Evolutionary conservation across 192 early-diverging fungal species (phyloP).

Genomic region (Dispira simplex): DNA sequence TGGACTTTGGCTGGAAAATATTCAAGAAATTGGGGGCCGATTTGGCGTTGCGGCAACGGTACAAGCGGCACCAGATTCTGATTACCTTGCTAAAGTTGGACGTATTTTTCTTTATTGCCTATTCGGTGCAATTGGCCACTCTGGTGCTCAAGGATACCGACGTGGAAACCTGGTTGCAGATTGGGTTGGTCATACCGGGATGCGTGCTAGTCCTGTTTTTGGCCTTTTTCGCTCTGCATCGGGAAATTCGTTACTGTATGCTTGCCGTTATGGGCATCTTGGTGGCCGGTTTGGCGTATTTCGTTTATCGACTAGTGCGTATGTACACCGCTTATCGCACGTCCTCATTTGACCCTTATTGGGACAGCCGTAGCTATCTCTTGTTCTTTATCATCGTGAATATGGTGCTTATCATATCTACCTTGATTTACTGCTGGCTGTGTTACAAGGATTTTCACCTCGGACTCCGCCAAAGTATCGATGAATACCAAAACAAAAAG

Average conservation of each 20-base stretch:
- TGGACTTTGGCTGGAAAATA: slow-evolving; percentile 71
- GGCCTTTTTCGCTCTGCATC: slow-evolving; percentile 30
- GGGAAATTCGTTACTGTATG: slow-evolving; percentile 28
- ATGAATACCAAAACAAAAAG: neutral
- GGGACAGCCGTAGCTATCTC: slow-evolving; percentile 31
- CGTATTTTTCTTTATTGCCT: slow-evolving; percentile 62
- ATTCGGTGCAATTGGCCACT: slow-evolving; percentile 58
- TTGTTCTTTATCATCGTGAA: slow-evolving; percentile 33
- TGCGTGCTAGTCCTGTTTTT: slow-evolving; percentile 30
- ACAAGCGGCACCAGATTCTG: slow-evolving; percentile 64
- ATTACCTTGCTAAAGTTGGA: slow-evolving; percentile 71
- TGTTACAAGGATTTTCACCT: neutral
- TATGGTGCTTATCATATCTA: slow-evolving; percentile 15
- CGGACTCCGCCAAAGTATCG: neutral
- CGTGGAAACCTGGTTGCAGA: slow-evolving; percentile 34
- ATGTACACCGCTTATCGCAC: slow-evolving; percentile 19
- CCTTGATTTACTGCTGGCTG: neutral
- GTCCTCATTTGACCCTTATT: slow-evolving; percentile 25
- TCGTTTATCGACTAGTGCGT: slow-evolving; percentile 34
- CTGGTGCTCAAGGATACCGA: slow-evolving; percentile 39
- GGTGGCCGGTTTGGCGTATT: slow-evolving; percentile 27
- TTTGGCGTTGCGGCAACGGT: slow-evolving; percentile 51
- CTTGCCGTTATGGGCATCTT: slow-evolving; percentile 27
- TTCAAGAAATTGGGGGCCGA: slow-evolving; percentile 76
- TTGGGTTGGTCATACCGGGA: slow-evolving; percentile 33